These are phyloP conservation scores for Medicago lupulina DNA, from an alignment of 306 rosid genomes.

Conservation along the genomic window DNA sequence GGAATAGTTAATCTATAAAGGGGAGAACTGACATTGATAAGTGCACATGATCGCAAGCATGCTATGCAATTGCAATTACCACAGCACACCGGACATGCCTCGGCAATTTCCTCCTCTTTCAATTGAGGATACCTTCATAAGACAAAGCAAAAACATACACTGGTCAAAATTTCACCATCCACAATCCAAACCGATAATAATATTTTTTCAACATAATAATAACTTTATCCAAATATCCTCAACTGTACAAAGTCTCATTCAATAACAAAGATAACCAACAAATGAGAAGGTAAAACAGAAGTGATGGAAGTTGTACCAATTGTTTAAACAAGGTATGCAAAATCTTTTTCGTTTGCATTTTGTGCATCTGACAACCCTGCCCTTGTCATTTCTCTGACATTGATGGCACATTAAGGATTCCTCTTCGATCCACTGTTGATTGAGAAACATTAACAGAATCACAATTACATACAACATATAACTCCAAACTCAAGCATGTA, in stretches of 20 bases:
- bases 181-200: background rate
- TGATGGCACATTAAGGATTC: conserved; percentile 80
- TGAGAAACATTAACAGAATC: conserved; percentile 29
- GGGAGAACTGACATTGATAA: conserved; percentile 48
- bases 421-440: conserved; percentile 55
- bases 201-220: background rate
- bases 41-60: conserved; percentile 60
- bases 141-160: conserved; percentile 13
- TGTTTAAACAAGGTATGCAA: conserved; percentile 59
- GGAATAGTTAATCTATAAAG: conserved; percentile 3
- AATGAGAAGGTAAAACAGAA: background rate
- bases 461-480: background rate
- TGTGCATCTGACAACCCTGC: conserved; percentile 63
- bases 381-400: conserved; percentile 87
- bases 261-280: conserved; percentile 1
- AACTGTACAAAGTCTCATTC: background rate
- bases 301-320: conserved; percentile 52
- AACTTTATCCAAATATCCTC: background rate
- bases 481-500: conserved; percentile 10
- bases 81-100: conserved; percentile 75
- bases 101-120: conserved; percentile 57
- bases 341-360: conserved; percentile 58
- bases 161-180: background rate
- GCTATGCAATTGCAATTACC: conserved; percentile 84
- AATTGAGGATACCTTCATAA: conserved; percentile 69